Conservation (phyloP, 73 alveolate species). For the Paramecium tetraurelia region DNA sequence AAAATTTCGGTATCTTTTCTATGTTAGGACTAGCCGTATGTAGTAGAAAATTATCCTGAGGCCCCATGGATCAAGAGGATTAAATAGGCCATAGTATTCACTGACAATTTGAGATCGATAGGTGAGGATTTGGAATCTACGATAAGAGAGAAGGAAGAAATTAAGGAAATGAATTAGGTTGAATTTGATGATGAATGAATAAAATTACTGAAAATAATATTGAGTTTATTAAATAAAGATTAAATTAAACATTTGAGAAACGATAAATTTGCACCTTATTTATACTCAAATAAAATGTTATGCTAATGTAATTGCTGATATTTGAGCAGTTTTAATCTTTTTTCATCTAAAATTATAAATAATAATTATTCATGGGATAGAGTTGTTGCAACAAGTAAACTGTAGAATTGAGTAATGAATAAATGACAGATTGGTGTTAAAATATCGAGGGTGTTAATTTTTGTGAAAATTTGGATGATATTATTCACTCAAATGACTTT, state of each 20-base stretch:
- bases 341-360: background rate
- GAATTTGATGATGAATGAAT: background rate
- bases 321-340: background rate
- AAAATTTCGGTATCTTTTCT: background rate
- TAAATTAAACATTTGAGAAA: background rate
- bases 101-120: background rate
- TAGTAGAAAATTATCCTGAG: slow-evolving; percentile 60
- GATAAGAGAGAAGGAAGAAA: background rate
- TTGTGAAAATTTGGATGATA: background rate
- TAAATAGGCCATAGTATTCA: background rate
- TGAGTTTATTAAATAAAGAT: background rate
- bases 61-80: slow-evolving; percentile 66
- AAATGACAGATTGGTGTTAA: background rate
- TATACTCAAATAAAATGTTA: background rate
- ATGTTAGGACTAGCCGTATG: background rate
- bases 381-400: background rate
- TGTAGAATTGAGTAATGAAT: background rate
- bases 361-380: background rate
- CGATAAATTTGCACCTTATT: background rate
- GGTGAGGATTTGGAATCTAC: background rate
- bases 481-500: background rate
- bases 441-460: background rate
- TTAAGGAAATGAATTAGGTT: background rate
- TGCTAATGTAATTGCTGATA: background rate
- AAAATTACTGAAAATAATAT: background rate